Percentiles rank a stretch among this genome's conserved stretches.
These are phyloP conservation scores for Usnea hakonensis DNA, from an alignment of 495 filamentous ascomycete species.

Conservation along the genomic window DNA sequence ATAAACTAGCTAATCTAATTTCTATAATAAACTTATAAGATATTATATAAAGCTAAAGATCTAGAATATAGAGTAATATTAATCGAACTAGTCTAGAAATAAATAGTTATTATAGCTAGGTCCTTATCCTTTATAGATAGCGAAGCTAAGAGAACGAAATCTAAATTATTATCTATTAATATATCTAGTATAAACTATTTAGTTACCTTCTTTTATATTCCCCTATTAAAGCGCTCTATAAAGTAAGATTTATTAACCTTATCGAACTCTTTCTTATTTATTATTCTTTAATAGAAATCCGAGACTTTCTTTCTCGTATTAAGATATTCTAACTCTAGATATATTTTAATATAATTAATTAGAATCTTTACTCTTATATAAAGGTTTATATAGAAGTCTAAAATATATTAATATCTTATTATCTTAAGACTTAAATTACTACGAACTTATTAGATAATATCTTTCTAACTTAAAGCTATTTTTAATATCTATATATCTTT, in stretches of 20 bases:
- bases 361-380: neutral
- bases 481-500: neutral
- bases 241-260: neutral
- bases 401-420: neutral
- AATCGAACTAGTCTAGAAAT: neutral
- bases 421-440: neutral
- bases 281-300: neutral
- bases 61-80: neutral
- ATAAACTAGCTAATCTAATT: neutral
- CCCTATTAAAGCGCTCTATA: neutral
- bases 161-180: neutral
- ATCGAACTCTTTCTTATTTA: neutral
- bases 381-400: neutral
- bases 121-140: neutral
- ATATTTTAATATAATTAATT: too few species aligned
- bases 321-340: too few species aligned
- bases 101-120: neutral
- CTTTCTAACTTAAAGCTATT: neutral
- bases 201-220: neutral
- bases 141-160: neutral
- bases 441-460: neutral
- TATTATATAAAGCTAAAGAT: neutral
- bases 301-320: neutral
- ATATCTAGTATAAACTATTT: neutral
- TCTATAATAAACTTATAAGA: neutral